Conservation (phyloP, 345 rosid genomes). For the Balakata baccata region DNA sequence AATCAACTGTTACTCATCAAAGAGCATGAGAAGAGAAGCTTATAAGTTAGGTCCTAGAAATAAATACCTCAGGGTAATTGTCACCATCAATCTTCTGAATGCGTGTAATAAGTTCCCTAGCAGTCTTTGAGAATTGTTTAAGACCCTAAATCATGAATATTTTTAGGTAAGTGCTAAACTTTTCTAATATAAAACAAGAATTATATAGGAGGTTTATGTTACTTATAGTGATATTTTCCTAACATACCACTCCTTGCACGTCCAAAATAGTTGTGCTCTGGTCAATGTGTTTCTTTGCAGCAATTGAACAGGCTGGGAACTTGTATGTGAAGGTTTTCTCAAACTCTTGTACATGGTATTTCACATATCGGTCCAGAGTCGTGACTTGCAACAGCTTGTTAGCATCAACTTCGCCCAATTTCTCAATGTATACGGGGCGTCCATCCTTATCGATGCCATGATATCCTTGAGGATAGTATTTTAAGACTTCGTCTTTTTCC, state of each 20-base stretch:
- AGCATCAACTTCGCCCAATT: constrained; percentile 74
- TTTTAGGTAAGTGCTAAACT: neutral
- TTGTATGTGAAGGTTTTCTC: constrained; percentile 71
- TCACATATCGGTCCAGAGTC: constrained; percentile 66
- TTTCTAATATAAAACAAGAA: neutral
- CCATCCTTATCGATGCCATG: constrained; percentile 96
- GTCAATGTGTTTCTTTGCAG: constrained; percentile 69
- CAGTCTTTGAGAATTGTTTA: constrained; percentile 72
- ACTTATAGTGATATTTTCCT: neutral
- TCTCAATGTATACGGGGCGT: constrained; percentile 74
- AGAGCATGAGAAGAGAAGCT: neutral
- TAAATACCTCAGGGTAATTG: constrained; percentile 80
- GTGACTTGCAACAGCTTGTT: constrained; percentile 82
- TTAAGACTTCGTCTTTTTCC: constrained; percentile 66
- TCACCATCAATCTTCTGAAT: constrained; percentile 79
- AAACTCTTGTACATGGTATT: constrained; percentile 83
- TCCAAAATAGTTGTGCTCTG: constrained; percentile 93
- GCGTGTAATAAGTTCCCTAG: constrained; percentile 69
- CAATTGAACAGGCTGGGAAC: constrained; percentile 76
- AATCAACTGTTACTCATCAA: constrained; percentile 8
- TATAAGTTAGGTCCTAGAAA: neutral
- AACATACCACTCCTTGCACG: constrained; percentile 91
- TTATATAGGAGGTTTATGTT: no score
- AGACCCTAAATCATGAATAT: constrained; percentile 58
- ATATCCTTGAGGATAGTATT: constrained; percentile 84